Evolutionary conservation across 768 basidiomycete genomes (phyloP), one percentile per base, ranked within the genome.

Genomic region (Leccinum subtestaceum): DNA sequence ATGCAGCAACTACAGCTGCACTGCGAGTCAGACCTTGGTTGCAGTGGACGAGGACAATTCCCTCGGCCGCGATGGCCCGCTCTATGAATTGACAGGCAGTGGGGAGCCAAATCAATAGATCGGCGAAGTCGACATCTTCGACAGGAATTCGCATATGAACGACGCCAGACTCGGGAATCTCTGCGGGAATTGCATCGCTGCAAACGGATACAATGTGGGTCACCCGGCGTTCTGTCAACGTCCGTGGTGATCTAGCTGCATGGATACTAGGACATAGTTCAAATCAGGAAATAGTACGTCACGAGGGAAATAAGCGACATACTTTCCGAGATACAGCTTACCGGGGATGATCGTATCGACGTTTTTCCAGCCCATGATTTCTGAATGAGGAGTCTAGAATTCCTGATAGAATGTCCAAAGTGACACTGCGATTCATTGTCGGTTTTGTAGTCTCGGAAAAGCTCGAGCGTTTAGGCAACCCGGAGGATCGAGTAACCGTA

Each of bases 151-250:
- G 86, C 74, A 87, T 76, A 71, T 92, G 91, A 50, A 72, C 73
- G 53, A 88, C 79, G 21, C 87, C 88, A 60, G 87, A 89, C 66
- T 84, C 82, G 23, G 87, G 85, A 27, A 83, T 70, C 63, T 90
- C 88, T 50, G 86, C 84, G 47, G 88, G 87, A 52, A 89, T 88
- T 5, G 79, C 78, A 56, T 93, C 91, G 36, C 75, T 71, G 67
- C 91, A 91, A 55, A 91, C 89, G 49, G 89, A 91, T 17, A 93
- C 71, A 53, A 92, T 84, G 73, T 93, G 91, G 5, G 88, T 89
- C 60, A 93, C 87, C 60, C 83, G 83, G 64, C 85, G 84, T 71
- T 91, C 88, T 52, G 83, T 79, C 72, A 91, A 78, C 56, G 85
- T 82, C 69, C 88, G 82, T 25, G 88, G 81, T 36, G 89, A 88